Base-by-base conservation (phyloP, 1,139 yeast species). In the Geotrichum histeridarum region DNA sequence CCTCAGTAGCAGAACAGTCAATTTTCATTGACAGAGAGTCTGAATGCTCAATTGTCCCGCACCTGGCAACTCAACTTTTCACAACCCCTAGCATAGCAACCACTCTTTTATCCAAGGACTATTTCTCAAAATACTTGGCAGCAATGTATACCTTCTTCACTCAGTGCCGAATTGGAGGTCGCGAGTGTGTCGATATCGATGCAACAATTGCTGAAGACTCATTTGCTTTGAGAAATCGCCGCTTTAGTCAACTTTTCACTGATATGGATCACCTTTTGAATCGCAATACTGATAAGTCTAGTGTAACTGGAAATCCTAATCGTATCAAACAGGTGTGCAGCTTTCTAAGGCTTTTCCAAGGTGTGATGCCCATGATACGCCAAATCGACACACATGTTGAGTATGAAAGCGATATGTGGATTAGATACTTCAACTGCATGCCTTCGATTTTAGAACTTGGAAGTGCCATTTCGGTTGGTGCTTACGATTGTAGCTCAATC, bases 391-490 rank as follows among this genome's bases (percentile, higher is more conserved):
- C 81, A 57, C 99, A 93, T 67, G 89, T 93, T 14, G 97, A 91
- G 65, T 93, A 86, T 66, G 99, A 93, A 66, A 83, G 83, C 46
- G 88, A 88, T 14, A 90, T 86, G 53, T 91, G 93, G 76, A 83
- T 93, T 0, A 80, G 86, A 0, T 88, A 81, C 63, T 87, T 88
- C 69, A 86, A 86, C 59, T 82, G 89, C 31, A 81, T 85, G 58
- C 86, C 75, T 2, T 70, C 63, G 42, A 64, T 72, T 5, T 61
- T 72, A 4, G 69, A 70, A 54, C 65, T 73, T 1, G 72, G 71
- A 3, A 62, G 67, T n/a, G 60, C 64, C 35, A 67, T 72, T 12
- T 73, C 77, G 0, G 51, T 61, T 12, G 72, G 74, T 2, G 63
- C 67, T 35, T 46, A 56, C 11, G 55, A 60, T 30, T 61, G 65